A percentile compares a stretch with the other conserved stretches of the same genome.
These are phyloP conservation scores for Euphorbia tirucalli DNA, from an alignment of 345 rosid species.

Conservation along the genomic window DNA sequence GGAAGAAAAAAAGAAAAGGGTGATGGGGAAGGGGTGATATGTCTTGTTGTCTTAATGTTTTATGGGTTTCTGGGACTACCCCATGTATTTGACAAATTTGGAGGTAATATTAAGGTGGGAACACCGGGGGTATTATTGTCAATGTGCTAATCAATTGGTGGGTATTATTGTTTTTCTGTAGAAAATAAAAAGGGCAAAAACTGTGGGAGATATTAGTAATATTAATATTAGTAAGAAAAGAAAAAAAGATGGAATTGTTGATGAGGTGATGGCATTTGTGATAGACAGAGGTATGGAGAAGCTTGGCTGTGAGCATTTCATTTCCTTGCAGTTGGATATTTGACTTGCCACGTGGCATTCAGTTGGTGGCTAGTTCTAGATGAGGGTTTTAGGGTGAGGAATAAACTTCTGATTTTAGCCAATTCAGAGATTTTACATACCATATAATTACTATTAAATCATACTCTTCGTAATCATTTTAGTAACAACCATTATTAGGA, in stretches of 20 bases:
- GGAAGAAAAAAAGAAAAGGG: conserved; percentile 12
- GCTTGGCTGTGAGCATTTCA: conserved; percentile 46
- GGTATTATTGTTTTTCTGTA: background rate
- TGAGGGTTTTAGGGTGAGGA: conserved; percentile 60
- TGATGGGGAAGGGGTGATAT: conserved; percentile 38
- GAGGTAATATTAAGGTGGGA: conserved; percentile 25
- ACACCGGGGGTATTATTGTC: conserved; percentile 4
- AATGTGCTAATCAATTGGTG: background rate
- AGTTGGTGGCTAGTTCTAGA: conserved; percentile 40
- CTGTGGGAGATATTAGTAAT: no score
- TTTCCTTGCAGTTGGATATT: conserved; percentile 41
- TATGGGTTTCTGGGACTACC: conserved; percentile 38
- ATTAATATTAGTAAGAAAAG: no score
- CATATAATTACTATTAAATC: background rate
- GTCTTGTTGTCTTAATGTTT: conserved; percentile 20
- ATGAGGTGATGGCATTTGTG: conserved; percentile 51
- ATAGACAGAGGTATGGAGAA: conserved; percentile 45
- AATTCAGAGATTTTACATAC: background rate
- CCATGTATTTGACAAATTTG: conserved; percentile 36
- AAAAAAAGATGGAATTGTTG: conserved; percentile 33
- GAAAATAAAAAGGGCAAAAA: no score
- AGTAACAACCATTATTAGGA: no score
- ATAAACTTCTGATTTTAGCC: background rate
- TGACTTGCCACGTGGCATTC: conserved; percentile 45
- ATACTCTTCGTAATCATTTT: background rate